phyloP scores from a whole-genome alignment of 257 asterid genomes.

The Solanum appendiculatum region DNA sequence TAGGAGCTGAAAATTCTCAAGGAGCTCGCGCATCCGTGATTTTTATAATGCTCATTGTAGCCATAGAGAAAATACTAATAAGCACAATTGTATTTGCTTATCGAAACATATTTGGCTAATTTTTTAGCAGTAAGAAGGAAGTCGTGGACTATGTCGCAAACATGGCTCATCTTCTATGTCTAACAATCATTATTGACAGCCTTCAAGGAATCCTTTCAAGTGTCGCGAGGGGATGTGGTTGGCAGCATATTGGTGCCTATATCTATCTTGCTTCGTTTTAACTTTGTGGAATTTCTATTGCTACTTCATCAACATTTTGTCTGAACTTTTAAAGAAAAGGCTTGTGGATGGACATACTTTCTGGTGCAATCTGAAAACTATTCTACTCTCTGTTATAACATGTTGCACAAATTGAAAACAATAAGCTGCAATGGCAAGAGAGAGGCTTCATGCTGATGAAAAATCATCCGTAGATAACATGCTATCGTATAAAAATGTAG shows the following conservation, averaged over 20 bases:
- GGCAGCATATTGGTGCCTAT: conserved; percentile 83
- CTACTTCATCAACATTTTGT: conserved; percentile 48
- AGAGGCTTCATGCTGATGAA: too few relatives aligned
- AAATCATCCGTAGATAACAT: too few relatives aligned
- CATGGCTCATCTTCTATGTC: conserved; percentile 64
- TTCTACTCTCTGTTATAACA: too few relatives aligned
- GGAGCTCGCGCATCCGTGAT: conserved; percentile 42
- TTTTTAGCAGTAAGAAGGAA: conserved; percentile 62
- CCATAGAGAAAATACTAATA: conserved; percentile 21
- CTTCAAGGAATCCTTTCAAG: conserved; percentile 64
- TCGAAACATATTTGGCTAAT: conserved; percentile 54
- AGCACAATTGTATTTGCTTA: conserved; percentile 34
- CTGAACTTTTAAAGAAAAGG: conserved; percentile 49
- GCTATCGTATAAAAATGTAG: too few relatives aligned
- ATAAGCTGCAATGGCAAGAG: too few relatives aligned
- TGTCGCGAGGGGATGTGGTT: conserved; percentile 83
- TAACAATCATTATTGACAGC: conserved; percentile 45
- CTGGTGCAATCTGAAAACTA: conserved; percentile 49
- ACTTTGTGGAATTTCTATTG: conserved; percentile 63
- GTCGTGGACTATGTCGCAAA: conserved; percentile 52
- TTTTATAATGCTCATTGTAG: conserved; percentile 47
- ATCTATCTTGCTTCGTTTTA: conserved; percentile 69
- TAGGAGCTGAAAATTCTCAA: conserved; percentile 65
- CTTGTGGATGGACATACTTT: conserved; percentile 57
- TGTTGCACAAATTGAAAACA: too few relatives aligned